Percentiles rank a stretch among this genome's conserved stretches.
phyloP scores from a whole-genome alignment of 2,329 filamentous ascomycete genomes.

The Curvularia hawaiiensis region DNA sequence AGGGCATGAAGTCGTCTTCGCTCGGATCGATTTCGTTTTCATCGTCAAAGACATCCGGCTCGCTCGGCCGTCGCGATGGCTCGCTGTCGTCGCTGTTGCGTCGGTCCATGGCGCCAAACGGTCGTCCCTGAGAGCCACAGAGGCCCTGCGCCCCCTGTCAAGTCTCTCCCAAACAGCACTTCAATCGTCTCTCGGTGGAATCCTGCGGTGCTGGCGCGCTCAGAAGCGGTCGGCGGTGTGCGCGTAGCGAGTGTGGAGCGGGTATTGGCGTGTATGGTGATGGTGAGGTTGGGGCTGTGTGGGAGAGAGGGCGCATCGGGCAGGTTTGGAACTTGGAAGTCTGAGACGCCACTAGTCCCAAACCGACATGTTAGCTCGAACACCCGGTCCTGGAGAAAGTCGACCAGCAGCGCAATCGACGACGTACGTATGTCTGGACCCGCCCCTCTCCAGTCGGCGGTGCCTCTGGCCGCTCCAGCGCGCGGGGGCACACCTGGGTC shows the following conservation, averaged over 20 bases:
- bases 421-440: not conserved
- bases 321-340: constrained; percentile 28
- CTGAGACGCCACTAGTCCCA: constrained; percentile 23
- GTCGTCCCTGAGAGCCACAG: constrained; percentile 40
- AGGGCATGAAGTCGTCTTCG: constrained; percentile 50
- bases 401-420: constrained; percentile 16
- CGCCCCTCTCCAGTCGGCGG: not conserved
- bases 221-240: constrained; percentile 15
- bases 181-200: constrained; percentile 18
- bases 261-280: constrained; percentile 28
- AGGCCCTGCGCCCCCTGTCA: constrained; percentile 35
- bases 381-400: constrained; percentile 20
- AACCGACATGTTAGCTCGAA: constrained; percentile 36
- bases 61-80: constrained; percentile 36
- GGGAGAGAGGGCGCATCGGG: constrained; percentile 20
- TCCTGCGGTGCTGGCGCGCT: constrained; percentile 19
- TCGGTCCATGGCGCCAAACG: constrained; percentile 46
- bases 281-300: constrained; percentile 28
- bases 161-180: constrained; percentile 28
- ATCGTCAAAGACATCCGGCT: constrained; percentile 56
- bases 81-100: constrained; percentile 41
- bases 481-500: not conserved
- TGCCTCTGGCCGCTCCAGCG: not conserved
- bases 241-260: constrained; percentile 26
- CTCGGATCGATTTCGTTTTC: constrained; percentile 51